phyloP scores from a whole-genome alignment of 352 stramenopile species.

The Phytopythium oedochilum region DNA sequence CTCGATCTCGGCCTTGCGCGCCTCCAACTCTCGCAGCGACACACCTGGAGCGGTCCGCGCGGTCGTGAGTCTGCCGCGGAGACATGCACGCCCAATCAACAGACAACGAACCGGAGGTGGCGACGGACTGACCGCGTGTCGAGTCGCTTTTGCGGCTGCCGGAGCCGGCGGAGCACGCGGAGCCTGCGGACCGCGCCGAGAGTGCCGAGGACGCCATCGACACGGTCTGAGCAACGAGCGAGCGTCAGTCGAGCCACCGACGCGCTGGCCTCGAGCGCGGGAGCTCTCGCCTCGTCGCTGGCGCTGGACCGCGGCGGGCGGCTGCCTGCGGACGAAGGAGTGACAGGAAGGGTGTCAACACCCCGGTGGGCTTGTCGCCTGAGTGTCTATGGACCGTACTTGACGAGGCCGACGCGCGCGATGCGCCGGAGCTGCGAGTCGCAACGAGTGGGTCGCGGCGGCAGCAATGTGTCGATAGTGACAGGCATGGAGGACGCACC shows the following conservation, averaged over 20 bases:
- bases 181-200: not conserved
- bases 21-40: conserved; percentile 50
- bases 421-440: no score
- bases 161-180: not conserved
- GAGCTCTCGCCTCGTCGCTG: not conserved
- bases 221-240: not conserved
- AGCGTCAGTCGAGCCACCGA: not conserved
- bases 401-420: not conserved
- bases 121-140: conserved; percentile 12
- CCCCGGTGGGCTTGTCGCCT: no score
- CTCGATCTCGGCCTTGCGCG: conserved; percentile 56
- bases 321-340: not conserved
- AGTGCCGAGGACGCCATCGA: not conserved
- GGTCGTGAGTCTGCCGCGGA: not conserved
- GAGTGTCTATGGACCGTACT: no score
- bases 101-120: conserved; percentile 30
- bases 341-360: not conserved
- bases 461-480: no score
- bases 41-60: conserved; percentile 14
- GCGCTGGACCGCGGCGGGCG: not conserved
- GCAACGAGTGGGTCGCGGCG: no score
- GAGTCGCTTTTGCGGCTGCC: not conserved
- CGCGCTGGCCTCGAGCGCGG: not conserved
- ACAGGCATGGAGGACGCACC: not conserved
- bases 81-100: no score